phyloP scores from a whole-genome alignment of 116 monocot genomes.

The Phalaenopsis hybrid region DNA sequence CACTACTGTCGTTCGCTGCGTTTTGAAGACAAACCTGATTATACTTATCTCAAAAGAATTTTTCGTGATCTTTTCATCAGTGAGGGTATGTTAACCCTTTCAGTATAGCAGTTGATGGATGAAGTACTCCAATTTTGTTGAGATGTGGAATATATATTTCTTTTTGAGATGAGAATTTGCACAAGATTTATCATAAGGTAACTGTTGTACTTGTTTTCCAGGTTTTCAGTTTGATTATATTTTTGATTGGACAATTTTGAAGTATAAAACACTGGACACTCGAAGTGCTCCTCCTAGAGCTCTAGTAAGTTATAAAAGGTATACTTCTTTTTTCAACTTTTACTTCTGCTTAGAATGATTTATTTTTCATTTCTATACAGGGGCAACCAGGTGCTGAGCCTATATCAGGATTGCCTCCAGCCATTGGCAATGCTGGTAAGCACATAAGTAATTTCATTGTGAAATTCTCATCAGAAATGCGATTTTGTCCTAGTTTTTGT shows the following conservation, averaged over 20 bases:
- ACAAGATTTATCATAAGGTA: too few relatives aligned
- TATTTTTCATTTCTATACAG: slow-evolving; percentile 16
- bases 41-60: slow-evolving; percentile 80
- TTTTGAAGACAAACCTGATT: slow-evolving; percentile 92
- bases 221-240: slow-evolving; percentile 93
- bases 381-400: slow-evolving; percentile 44
- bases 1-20: slow-evolving; percentile 77
- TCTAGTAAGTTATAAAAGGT: slow-evolving; percentile 16
- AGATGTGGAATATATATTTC: too few relatives aligned
- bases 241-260: slow-evolving; percentile 93
- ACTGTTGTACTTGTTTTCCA: slow-evolving; percentile 11
- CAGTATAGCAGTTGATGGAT: too few relatives aligned
- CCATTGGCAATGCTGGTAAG: slow-evolving; percentile 41
- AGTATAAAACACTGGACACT: slow-evolving; percentile 68
- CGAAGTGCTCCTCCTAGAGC: slow-evolving; percentile 39
- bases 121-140: too few relatives aligned
- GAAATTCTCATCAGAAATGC: too few relatives aligned
- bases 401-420: slow-evolving; percentile 53
- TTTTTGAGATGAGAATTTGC: too few relatives aligned
- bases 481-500: too few relatives aligned
- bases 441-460: slow-evolving; percentile 36
- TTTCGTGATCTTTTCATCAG: slow-evolving; percentile 90
- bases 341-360: neutral
- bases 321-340: neutral
- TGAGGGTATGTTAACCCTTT: slow-evolving; percentile 44